phyloP scores from a whole-genome alignment of 176 grass and related monocot genomes.

The Alloteropsis semialata region DNA sequence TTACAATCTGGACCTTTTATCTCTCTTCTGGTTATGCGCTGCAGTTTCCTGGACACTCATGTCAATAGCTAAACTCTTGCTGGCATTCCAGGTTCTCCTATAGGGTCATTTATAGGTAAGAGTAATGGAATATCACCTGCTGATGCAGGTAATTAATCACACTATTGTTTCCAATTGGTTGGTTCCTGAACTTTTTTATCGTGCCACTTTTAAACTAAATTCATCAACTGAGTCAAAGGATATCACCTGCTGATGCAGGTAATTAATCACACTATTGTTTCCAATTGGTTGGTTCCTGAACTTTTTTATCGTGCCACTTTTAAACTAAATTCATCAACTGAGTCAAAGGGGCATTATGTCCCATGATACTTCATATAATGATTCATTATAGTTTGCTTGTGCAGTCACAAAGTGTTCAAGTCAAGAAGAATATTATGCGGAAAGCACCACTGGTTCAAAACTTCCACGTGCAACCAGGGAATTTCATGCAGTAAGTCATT shows the following conservation, averaged over 20 bases:
- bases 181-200: neutral
- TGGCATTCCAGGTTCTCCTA: neutral
- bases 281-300: neutral
- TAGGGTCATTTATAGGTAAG: neutral
- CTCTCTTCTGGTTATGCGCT: neutral
- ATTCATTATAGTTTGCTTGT: neutral
- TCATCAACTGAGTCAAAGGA: too few relatives aligned
- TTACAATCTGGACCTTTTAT: neutral
- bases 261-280: neutral
- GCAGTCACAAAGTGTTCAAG: neutral
- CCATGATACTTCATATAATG: neutral
- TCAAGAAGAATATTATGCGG: neutral
- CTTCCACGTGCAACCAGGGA: neutral
- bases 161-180: neutral
- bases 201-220: too few relatives aligned
- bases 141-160: conserved; percentile 9
- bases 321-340: too few relatives aligned
- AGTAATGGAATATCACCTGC: neutral
- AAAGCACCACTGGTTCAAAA: neutral
- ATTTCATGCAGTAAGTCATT: neutral
- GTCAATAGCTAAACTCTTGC: neutral
- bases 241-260: neutral
- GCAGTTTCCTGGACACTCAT: neutral
- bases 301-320: too few relatives aligned
- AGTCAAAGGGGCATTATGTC: too few relatives aligned